Conservation (phyloP, 306 rosid genomes). For the Lathyrus aphaca region DNA sequence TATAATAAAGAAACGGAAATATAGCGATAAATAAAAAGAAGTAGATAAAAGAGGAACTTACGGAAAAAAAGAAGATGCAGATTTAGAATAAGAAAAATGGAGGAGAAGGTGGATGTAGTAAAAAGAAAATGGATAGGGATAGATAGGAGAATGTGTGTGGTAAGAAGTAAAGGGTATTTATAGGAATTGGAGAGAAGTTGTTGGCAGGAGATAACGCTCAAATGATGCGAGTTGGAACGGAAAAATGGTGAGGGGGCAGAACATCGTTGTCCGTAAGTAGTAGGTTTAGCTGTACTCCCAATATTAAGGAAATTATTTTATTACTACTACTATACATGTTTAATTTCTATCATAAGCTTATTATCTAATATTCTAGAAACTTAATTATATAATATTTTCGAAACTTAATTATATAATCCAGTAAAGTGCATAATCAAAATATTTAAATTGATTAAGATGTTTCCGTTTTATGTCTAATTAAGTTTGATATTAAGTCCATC, state of each 20-base stretch:
- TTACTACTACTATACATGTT: neutral
- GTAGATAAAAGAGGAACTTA: slow-evolving; percentile 24
- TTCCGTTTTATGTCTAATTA: too few species aligned
- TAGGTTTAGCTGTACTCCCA: neutral
- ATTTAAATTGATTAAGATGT: too few species aligned
- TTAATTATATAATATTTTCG: too few species aligned
- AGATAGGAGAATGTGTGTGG: neutral
- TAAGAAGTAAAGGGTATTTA: slow-evolving; percentile 35
- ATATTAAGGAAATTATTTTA: slow-evolving; percentile 13
- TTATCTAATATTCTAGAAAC: too few species aligned
- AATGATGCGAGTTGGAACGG: slow-evolving; percentile 43
- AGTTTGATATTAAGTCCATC: too few species aligned
- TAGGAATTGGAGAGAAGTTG: slow-evolving; percentile 42
- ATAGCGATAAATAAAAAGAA: neutral
- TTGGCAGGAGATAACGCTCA: slow-evolving; percentile 45
- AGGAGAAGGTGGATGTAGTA: neutral
- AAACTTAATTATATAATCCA: too few species aligned
- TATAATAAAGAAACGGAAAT: slow-evolving; percentile 2
- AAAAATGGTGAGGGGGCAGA: neutral
- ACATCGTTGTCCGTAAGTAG: neutral
- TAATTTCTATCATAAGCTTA: too few species aligned
- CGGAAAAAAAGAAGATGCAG: slow-evolving; percentile 11
- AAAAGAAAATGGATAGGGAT: slow-evolving; percentile 1
- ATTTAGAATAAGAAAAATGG: slow-evolving; percentile 6
- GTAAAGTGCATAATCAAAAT: too few species aligned